Conservation (phyloP, 2,329 filamentous ascomycete species). For the Biscogniauxia sp. region DNA sequence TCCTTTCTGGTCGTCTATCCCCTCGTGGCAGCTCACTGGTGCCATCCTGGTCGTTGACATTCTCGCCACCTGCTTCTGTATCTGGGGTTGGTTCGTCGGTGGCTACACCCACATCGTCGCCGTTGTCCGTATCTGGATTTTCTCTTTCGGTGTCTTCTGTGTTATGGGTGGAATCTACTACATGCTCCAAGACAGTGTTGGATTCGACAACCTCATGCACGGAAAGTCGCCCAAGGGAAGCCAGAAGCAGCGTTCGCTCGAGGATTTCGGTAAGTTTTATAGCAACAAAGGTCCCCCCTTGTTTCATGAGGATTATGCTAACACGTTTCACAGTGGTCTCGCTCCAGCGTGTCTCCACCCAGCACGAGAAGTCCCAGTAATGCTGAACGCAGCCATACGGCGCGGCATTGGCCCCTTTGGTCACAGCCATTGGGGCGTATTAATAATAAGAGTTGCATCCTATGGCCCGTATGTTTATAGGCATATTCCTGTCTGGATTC, state of each 20-base stretch:
- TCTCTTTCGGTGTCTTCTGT: conserved; percentile 86
- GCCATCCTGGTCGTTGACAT: conserved; percentile 82
- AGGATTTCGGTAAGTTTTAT: conserved; percentile 76
- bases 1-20: conserved; percentile 86
- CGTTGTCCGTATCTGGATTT: conserved; percentile 86
- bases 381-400: conserved; percentile 18
- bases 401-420: conserved; percentile 17
- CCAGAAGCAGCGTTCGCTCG: conserved; percentile 78
- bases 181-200: conserved; percentile 74
- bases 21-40: conserved; percentile 78
- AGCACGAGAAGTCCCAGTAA: conserved; percentile 85
- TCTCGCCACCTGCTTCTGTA: conserved; percentile 78
- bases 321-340: conserved; percentile 67
- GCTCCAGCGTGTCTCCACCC: conserved; percentile 83
- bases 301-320: conserved; percentile 38
- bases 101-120: conserved; percentile 74
- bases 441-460: conserved; percentile 28
- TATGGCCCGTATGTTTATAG: conserved; percentile 30
- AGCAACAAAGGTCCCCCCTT: not conserved
- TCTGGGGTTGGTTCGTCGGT: conserved; percentile 79
- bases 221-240: conserved; percentile 80
- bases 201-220: conserved; percentile 92
- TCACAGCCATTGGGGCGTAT: conserved; percentile 19
- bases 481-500: conserved; percentile 22
- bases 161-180: conserved; percentile 74